A percentile compares a stretch with the other conserved stretches of the same genome.
Conservation (phyloP, 768 basidiomycete genomes). For the Boletus eberwhitei region DNA sequence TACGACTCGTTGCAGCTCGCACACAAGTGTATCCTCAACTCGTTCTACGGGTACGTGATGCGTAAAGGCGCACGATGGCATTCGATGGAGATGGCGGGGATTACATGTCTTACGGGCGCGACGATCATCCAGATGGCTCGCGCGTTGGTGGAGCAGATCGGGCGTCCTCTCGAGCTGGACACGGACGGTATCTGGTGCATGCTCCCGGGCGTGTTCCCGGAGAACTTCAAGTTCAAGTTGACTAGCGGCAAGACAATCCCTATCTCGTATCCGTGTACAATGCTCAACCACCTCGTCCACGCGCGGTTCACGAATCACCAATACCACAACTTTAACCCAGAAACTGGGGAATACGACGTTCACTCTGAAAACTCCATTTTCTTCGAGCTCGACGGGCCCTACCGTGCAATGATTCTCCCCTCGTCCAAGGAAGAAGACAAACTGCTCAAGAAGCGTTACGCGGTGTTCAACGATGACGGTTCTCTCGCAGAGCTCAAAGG, state of each 20-base stretch:
- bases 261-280: constrained; percentile 97
- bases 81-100: constrained; percentile 99
- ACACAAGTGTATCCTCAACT: constrained; percentile 99
- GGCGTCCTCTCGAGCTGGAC: constrained; percentile 93
- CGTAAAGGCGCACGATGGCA: constrained; percentile 99
- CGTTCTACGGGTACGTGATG: constrained; percentile 99
- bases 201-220: constrained; percentile 96
- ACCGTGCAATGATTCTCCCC: constrained; percentile 98
- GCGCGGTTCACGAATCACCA: constrained; percentile 96
- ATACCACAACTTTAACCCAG: constrained; percentile 88
- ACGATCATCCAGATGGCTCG: constrained; percentile 99
- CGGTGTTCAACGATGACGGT: constrained; percentile 97
- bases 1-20: constrained; percentile 99
- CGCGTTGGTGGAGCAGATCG: constrained; percentile 95
- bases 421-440: constrained; percentile 99
- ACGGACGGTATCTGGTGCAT: constrained; percentile 99
- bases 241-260: constrained; percentile 79
- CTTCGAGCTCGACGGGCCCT: constrained; percentile 98
- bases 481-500: constrained; percentile 98
- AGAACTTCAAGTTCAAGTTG: constrained; percentile 95
- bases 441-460: constrained; percentile 96
- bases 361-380: constrained; percentile 98
- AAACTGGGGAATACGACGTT: constrained; percentile 79
- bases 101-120: constrained; percentile 96
- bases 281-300: constrained; percentile 98